Evolutionary conservation across 208 protist genomes (phyloP), one percentile per base, ranked within the genome.

Genomic region (Herpetomonas muscarum): DNA sequence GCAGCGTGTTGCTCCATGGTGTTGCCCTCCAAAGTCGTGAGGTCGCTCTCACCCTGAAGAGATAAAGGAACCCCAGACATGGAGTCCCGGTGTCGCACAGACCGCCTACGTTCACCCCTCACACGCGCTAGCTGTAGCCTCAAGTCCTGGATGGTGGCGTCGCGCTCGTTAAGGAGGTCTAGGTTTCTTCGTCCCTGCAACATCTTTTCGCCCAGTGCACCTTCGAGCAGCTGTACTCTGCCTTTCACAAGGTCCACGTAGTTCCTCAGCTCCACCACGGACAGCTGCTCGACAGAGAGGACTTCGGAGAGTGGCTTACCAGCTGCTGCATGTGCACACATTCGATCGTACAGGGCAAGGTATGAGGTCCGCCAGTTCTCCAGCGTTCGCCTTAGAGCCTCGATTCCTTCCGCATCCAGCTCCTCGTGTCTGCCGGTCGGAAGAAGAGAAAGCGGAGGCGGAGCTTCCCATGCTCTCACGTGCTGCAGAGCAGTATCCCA

Each of bases 211-310:
- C 34, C 25, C 17, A 66, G 60, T 3, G 60, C 28, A 5, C 21
- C 49, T 53, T 66, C 42, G 15, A 78, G 58, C n/a, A 78, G 50
- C 31, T 66, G 61, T 13, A 80, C 34, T 12, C 51, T 52, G n/a
- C 42, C 29, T 5, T 59, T 41, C 0, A 67, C 2, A n/a, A 58
- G 55, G 3, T 63, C 41, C 2, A 69, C 15, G 3, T 21, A 26
- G 7, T 66, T 52, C 34, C 57, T 55, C 41, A 61, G 45, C 55
- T 75, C 60, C 19, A 29, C 36, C 3, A 28, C 34, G 28, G 31
- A 26, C 13, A n/a, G 32, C 7, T 59, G 44, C 17, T 59, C 37
- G 28, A 47, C 31, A 3, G 31, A 37, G 46, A 21, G 26, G 15
- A n/a, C n/a, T n/a, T n/a, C n/a, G n/a, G n/a, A n/a, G n/a, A n/a